Evolutionary conservation across 108 stramenopile species (phyloP).

Genomic region (Stephanodiscus triporus): DNA sequence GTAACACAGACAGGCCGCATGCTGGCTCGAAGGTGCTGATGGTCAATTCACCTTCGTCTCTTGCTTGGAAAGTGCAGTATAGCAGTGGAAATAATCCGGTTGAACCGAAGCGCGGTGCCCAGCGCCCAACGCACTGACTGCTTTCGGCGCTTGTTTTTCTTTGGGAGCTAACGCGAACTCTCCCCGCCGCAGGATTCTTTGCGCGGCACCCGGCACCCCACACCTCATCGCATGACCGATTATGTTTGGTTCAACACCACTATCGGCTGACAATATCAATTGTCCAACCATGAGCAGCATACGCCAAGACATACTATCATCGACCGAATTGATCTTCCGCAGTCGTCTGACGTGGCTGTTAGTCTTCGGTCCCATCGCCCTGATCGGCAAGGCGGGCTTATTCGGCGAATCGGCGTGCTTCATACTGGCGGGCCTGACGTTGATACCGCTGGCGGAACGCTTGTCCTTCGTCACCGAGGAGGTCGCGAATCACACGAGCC

Average conservation of each 20-base stretch:
- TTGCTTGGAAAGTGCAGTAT: too few relatives aligned
- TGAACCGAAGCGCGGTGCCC: too few relatives aligned
- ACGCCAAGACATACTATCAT: constrained; percentile 29
- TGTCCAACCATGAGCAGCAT: constrained; percentile 11
- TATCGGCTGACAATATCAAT: neutral
- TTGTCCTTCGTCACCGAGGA: constrained; percentile 93
- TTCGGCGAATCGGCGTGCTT: constrained; percentile 83
- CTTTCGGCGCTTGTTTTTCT: too few relatives aligned
- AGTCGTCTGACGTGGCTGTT: constrained; percentile 76
- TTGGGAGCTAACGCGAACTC: too few relatives aligned
- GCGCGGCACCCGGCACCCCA: neutral
- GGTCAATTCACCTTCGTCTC: too few relatives aligned
- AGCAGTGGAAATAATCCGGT: too few relatives aligned
- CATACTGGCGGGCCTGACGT: constrained; percentile 73
- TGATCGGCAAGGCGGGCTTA: constrained; percentile 85
- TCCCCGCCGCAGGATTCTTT: too few relatives aligned
- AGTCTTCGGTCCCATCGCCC: constrained; percentile 84
- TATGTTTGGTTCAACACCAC: neutral
- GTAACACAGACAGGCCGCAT: too few relatives aligned
- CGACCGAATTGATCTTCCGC: constrained; percentile 54
- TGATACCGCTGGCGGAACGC: constrained; percentile 87
- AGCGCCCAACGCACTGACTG: too few relatives aligned
- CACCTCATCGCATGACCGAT: neutral
- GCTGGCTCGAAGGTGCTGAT: too few relatives aligned
- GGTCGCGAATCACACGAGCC: constrained; percentile 91